Evolutionary conservation across 2,329 filamentous ascomycete species (phyloP).

Genomic region (Cladosporium sp.): DNA sequence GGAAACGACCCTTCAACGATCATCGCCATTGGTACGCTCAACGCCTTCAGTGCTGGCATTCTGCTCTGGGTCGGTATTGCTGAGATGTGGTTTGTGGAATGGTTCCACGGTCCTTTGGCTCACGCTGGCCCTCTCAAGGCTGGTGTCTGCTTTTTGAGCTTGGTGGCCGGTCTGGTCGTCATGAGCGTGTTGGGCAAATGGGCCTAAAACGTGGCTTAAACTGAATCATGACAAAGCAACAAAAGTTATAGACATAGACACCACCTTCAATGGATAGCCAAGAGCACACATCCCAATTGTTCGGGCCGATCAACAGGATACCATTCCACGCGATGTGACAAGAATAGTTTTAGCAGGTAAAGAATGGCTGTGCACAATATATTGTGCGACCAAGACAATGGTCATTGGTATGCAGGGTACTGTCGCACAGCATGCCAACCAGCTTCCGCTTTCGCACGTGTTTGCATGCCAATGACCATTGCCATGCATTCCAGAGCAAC

Average conservation of each 20-base stretch:
- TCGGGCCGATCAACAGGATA: no score
- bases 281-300: no score
- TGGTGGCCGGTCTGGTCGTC: constrained; percentile 60
- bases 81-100: constrained; percentile 75
- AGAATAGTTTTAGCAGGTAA: no score
- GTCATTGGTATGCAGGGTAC: no score
- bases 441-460: constrained; percentile 5
- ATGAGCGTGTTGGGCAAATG: constrained; percentile 75
- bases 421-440: not conserved
- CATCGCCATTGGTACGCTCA: constrained; percentile 67
- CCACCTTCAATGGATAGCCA: not conserved
- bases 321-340: no score
- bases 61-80: constrained; percentile 76
- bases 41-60: constrained; percentile 71
- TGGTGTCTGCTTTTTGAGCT: constrained; percentile 43
- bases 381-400: not conserved
- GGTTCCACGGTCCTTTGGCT: constrained; percentile 53
- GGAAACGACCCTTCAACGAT: constrained; percentile 66
- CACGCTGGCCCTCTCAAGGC: constrained; percentile 46
- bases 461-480: not conserved
- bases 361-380: no score
- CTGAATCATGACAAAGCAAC: not conserved
- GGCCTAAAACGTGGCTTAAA: constrained; percentile 47
- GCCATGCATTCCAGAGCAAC: constrained; percentile 11
- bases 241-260: constrained; percentile 4